These are phyloP conservation scores for Lodderomyces pseudojiufengensis DNA, from an alignment of 1,139 yeast genomes.

Conservation along the genomic window DNA sequence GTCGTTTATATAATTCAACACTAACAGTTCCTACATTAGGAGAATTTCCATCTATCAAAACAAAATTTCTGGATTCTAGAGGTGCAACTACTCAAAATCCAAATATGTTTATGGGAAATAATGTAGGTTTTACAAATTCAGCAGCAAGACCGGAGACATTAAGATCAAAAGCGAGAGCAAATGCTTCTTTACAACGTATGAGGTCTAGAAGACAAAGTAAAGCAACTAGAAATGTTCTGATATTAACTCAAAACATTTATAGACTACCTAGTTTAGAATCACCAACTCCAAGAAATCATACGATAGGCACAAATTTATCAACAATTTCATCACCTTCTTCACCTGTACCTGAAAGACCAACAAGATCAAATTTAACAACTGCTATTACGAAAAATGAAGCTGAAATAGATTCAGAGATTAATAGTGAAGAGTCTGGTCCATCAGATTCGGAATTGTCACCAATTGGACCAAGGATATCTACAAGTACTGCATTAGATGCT, in stretches of 20 bases:
- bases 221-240: constrained; percentile 34
- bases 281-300: constrained; percentile 4
- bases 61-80: constrained; percentile 9
- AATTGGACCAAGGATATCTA: constrained; percentile 10
- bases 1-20: constrained; percentile 24
- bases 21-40: constrained; percentile 40
- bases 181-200: constrained; percentile 64
- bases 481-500: constrained; percentile 9
- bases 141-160: constrained; percentile 25
- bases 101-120: constrained; percentile 6
- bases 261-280: constrained; percentile 24
- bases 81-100: constrained; percentile 3
- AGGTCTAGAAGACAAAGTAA: constrained; percentile 56
- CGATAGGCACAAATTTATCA: constrained; percentile 9
- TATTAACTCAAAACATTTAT: constrained; percentile 20
- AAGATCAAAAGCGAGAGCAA: constrained; percentile 59
- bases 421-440: constrained; percentile 6
- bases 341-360: constrained; percentile 10
- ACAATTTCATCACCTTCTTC: constrained; percentile 21
- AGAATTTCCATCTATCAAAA: constrained; percentile 40
- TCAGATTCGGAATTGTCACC: constrained; percentile 11
- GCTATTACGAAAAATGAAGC: constrained; percentile 10
- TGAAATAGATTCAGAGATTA: constrained; percentile 5
- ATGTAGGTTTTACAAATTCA: constrained; percentile 25
- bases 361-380: constrained; percentile 13